Base-by-base conservation (phyloP, 2,329 filamentous ascomycete genomes). In the Colletotrichum tabaci region DNA sequence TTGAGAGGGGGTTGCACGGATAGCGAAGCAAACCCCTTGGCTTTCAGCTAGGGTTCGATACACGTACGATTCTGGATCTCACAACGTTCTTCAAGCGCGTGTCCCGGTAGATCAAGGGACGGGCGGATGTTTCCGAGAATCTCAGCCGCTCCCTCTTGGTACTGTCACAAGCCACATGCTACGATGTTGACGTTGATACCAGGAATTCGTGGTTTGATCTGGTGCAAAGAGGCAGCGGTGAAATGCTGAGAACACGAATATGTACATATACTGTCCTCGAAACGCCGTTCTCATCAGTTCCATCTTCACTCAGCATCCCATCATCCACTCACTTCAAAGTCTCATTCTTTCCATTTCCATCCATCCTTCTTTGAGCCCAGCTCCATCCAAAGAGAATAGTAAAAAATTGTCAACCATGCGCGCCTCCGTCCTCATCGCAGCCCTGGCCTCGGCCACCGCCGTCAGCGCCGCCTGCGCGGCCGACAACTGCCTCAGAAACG, bases 401-500 rank as follows among this genome's bases (percentile, higher is more conserved):
- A n/a, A n/a, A n/a, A n/a, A n/a, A n/a, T n/a, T n/a, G n/a, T n/a
- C n/a, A n/a, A 46, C 16, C 16, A 46, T 46, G 44, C 44, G 44
- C 16, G 16, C 8, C 2, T 46, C 44, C 18, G 8, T 18, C 16
- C 44, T 46, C 44, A 18, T 56, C 6, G 9, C 30, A 35, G 30
- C 26, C 26, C 52, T 56, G 26, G 26, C 16, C 13, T 35, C 21
- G 26, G 52, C 52, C 52, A 12, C 30, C 52, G 16, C 52, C 7
- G 52, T n/a, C 52, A 10, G 3, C 13, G 52, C 52, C 23, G 52
- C 16, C 15, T 56, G 52, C 52, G 52, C 30, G 9, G 30, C 21
- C 18, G 52, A 56, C 23, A 56, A 56, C 52, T 56, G 52, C 52
- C 35, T 35, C 52, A 16, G 52, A 12, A 56, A 56, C 30, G n/a